Base-by-base conservation (phyloP, 192 early-diverging fungal species). In the Rhizoclosmatium sp. region DNA sequence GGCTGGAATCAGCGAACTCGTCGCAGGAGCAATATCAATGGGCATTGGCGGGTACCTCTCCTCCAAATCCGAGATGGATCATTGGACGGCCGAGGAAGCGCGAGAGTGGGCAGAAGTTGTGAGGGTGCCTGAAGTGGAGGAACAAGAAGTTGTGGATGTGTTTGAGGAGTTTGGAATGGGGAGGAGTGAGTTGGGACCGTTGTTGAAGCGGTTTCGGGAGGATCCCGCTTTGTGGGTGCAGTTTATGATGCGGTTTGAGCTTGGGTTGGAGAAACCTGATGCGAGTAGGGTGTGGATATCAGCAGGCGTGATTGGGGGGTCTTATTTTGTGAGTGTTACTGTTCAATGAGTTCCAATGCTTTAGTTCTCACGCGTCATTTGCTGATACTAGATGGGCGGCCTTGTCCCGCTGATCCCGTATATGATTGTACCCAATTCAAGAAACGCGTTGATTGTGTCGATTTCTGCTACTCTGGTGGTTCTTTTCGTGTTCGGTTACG, bases 231-330 rank as follows among this genome's bases (percentile, higher is more conserved):
- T 86, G 66, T 91, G 88, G 85, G 89, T 92, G 40, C 89, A 92
- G 65, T 92, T 92, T 64, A 92, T 92, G 92, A 92, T 92, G 92
- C 85, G 89, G 68, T 91, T 91, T 79, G 92, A 92, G 82, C 77
- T 92, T 47, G 81, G 81, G 54, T 31, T 31, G 31, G 31, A 91
- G 69, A 85, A 81, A 69, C 91, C 91, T 14, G 84, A 88, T 69
- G 76, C 84, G n/a, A 81, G 80, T 65, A 83, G 90, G n/a, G 80
- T 85, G 21, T 88, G 87, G 85, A 89, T 89, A 31, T 86, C 85
- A 45, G 91, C 89, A 0, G 56, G 87, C 10, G 91, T 90, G 2
- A 91, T 92, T 69, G 91, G 91, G 3, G 7, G 83, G 2, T 84
- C 87, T 1, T 92, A 92, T 80, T 86, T 92, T 78, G 64, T 65